These are phyloP conservation scores for Rhodocollybia butyracea DNA, from an alignment of 768 basidiomycete species.

Conservation along the genomic window DNA sequence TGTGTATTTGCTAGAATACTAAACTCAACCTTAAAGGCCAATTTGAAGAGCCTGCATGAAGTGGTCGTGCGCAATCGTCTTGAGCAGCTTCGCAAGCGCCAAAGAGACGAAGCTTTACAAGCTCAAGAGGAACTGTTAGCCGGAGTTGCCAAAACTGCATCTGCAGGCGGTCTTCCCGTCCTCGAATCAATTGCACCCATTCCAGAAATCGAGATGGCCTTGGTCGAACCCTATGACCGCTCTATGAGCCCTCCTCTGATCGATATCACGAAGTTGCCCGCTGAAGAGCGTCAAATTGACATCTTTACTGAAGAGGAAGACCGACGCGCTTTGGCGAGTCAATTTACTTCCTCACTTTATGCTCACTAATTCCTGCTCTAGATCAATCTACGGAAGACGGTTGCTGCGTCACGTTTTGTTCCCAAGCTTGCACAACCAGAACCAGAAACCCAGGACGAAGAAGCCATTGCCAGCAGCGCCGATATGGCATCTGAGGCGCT, in stretches of 20 bases:
- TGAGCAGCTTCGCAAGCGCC: conserved; percentile 92
- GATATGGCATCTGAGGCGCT: conserved; percentile 88
- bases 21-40: conserved; percentile 54
- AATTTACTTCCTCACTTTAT: neutral
- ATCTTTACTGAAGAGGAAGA: conserved; percentile 72
- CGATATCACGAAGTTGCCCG: conserved; percentile 64
- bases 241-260: conserved; percentile 84
- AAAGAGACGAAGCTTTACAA: conserved; percentile 92
- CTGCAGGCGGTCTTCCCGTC: conserved; percentile 12
- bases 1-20: conserved; percentile 3
- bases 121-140: conserved; percentile 89
- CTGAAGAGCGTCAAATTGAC: conserved; percentile 80
- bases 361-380: conserved; percentile 23
- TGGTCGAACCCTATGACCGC: conserved; percentile 76
- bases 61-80: conserved; percentile 94
- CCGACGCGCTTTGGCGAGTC: conserved; percentile 55
- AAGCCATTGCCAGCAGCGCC: conserved; percentile 53
- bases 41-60: conserved; percentile 89
- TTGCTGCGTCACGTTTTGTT: conserved; percentile 86
- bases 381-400: conserved; percentile 76
- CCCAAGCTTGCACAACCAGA: conserved; percentile 65
- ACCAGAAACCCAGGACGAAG: conserved; percentile 55
- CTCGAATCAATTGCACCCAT: neutral
- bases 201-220: conserved; percentile 36
- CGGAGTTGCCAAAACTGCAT: conserved; percentile 65